Percentiles rank a stretch among this genome's conserved stretches.
phyloP scores from a whole-genome alignment of 257 asterid species.

The Knoxia roxburghii region DNA sequence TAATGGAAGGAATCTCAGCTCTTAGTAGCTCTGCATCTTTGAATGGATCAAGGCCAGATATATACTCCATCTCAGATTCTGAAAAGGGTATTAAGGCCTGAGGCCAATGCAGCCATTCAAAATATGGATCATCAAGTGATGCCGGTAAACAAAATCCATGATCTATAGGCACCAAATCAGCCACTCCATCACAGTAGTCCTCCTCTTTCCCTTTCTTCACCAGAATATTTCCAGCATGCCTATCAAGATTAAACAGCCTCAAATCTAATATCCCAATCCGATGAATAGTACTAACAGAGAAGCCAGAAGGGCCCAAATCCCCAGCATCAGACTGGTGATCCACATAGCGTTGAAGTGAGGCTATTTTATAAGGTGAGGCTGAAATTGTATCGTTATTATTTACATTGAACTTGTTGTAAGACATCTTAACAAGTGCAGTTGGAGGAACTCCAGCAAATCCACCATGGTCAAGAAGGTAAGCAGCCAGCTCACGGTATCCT shows the following conservation, averaged over 20 bases:
- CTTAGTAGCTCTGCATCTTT: constrained; percentile 72
- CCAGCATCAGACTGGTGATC: constrained; percentile 83
- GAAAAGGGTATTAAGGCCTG: constrained; percentile 86
- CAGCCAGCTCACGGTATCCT: constrained; percentile 84
- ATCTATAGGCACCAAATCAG: constrained; percentile 90
- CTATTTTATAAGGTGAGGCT: constrained; percentile 45
- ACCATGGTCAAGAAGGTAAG: constrained; percentile 81
- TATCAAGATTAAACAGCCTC: constrained; percentile 80
- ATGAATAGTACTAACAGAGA: constrained; percentile 72
- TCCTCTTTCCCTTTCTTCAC: constrained; percentile 59
- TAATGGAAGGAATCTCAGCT: constrained; percentile 56
- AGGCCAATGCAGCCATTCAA: constrained; percentile 97
- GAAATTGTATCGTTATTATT: constrained; percentile 33
- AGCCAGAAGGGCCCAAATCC: constrained; percentile 86
- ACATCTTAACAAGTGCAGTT: constrained; percentile 69
- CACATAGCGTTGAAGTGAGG: constrained; percentile 78
- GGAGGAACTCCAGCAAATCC: constrained; percentile 91
- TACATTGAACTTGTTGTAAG: constrained; percentile 56
- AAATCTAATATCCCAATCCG: constrained; percentile 81
- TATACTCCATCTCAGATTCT: constrained; percentile 64
- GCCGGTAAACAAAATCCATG: constrained; percentile 96
- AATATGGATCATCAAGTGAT: constrained; percentile 88
- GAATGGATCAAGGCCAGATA: constrained; percentile 60
- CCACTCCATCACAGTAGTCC: constrained; percentile 38
- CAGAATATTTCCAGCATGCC: constrained; percentile 91